A percentile compares a stretch with the other conserved stretches of the same genome.
phyloP scores from a whole-genome alignment of 2,329 filamentous ascomycete genomes.

The Apiospora kogelbergensis region DNA sequence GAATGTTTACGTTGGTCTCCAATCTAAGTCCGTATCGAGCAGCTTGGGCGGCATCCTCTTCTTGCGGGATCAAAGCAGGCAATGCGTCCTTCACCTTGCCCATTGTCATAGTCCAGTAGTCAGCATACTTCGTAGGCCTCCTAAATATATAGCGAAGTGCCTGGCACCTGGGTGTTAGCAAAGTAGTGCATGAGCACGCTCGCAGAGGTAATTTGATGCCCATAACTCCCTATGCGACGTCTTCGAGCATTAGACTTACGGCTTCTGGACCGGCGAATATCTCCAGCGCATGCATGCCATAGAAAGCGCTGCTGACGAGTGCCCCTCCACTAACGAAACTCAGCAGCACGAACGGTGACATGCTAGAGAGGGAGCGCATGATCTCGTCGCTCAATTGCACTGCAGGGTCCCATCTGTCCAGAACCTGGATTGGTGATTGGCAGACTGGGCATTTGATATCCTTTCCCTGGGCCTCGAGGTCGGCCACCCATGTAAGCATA shows the following conservation, averaged over 20 bases:
- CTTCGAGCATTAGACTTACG: background rate
- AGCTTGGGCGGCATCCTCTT: background rate
- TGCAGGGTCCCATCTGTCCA: slow-evolving; percentile 71
- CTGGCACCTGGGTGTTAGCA: background rate
- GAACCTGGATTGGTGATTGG: slow-evolving; percentile 75
- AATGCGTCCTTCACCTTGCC: slow-evolving; percentile 5
- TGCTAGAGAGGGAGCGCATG: slow-evolving; percentile 53
- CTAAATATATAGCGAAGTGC: slow-evolving; percentile 10
- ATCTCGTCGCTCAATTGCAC: slow-evolving; percentile 65
- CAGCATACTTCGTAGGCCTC: background rate
- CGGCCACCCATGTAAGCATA: slow-evolving; percentile 89
- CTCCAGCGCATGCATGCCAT: slow-evolving; percentile 50
- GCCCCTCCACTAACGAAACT: slow-evolving; percentile 55
- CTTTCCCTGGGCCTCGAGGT: slow-evolving; percentile 69
- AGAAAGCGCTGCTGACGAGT: slow-evolving; percentile 52
- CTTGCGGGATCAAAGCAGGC: slow-evolving; percentile 9
- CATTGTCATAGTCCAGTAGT: slow-evolving; percentile 6
- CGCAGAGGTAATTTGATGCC: background rate
- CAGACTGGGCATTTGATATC: slow-evolving; percentile 86
- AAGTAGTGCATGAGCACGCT: background rate
- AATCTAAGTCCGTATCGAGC: background rate
- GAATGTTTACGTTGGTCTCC: slow-evolving; percentile 18
- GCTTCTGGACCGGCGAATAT: slow-evolving; percentile 52
- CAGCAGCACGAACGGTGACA: slow-evolving; percentile 63
- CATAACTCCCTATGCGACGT: background rate